phyloP scores from a whole-genome alignment of 495 filamentous ascomycete species.

The Trichocladium antarcticum region DNA sequence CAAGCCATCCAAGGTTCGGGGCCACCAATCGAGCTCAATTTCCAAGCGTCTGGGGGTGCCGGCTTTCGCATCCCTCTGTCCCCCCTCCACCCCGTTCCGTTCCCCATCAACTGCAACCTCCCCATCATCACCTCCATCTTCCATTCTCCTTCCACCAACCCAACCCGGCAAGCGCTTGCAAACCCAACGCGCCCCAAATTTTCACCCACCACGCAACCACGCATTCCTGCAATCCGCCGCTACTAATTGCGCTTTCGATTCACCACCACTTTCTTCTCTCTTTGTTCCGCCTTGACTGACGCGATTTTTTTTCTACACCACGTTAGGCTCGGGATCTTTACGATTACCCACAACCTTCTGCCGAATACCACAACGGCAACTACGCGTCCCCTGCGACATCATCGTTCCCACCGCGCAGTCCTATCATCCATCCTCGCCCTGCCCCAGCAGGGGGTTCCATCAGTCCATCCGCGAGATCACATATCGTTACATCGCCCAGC shows the following conservation, averaged over 20 bases:
- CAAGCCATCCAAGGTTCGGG: conserved; percentile 17
- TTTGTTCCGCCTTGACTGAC: conserved; percentile 15
- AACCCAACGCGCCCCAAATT: neutral
- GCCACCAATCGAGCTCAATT: conserved; percentile 1
- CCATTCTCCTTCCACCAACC: neutral
- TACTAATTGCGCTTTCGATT: conserved; percentile 8
- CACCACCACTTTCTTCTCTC: conserved; percentile 5
- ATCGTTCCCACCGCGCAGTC: conserved; percentile 44
- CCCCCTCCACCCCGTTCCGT: neutral
- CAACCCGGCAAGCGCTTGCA: neutral
- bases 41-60: neutral
- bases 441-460: conserved; percentile 42
- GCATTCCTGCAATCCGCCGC: neutral
- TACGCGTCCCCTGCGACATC: conserved; percentile 49
- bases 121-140: neutral
- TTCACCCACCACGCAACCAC: conserved; percentile 1
- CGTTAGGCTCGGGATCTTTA: conserved; percentile 44
- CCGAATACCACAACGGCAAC: conserved; percentile 40
- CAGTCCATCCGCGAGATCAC: conserved; percentile 42
- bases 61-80: conserved; percentile 1
- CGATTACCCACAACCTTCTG: conserved; percentile 33
- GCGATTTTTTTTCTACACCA: conserved; percentile 13
- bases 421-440: conserved; percentile 44
- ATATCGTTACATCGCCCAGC: conserved; percentile 42
- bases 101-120: neutral